phyloP scores from a whole-genome alignment of 192 early-diverging fungal genomes.

The Coemansia sp. region DNA sequence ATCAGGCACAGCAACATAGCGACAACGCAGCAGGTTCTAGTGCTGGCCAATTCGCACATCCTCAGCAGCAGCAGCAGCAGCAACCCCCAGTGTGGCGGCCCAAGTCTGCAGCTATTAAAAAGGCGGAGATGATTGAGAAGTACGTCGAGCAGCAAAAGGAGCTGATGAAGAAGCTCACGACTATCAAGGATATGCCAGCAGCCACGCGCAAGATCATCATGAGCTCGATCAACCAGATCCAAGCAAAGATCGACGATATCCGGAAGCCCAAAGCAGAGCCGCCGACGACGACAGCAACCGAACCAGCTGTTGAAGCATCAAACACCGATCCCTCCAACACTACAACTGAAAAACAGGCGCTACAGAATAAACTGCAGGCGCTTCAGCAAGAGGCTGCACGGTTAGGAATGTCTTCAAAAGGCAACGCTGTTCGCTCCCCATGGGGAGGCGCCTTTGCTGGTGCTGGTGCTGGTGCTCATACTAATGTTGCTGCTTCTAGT shows the following conservation, averaged over 20 bases:
- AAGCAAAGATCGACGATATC: conserved; percentile 37
- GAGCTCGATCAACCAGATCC: conserved; percentile 52
- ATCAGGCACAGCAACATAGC: conserved; percentile 1
- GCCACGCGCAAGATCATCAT: conserved; percentile 54
- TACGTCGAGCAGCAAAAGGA: conserved; percentile 53
- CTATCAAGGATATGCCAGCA: conserved; percentile 38
- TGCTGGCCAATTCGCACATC: no score
- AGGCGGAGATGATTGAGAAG: conserved; percentile 49
- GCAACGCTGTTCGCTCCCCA: not conserved
- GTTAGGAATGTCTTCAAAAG: conserved; percentile 12
- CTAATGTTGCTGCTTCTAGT: not conserved
- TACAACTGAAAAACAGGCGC: conserved; percentile 24
- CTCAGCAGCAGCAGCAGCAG: conserved; percentile 7
- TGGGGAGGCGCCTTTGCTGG: not conserved
- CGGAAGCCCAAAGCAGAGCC: conserved; percentile 16
- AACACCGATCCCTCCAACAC: conserved; percentile 4
- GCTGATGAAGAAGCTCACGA: conserved; percentile 44
- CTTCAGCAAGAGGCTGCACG: conserved; percentile 33
- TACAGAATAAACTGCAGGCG: conserved; percentile 35
- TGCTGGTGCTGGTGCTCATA: not conserved
- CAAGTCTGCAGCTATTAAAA: conserved; percentile 47
- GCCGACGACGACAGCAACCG: not conserved
- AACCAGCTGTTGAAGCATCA: not conserved
- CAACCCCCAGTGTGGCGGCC: conserved; percentile 36
- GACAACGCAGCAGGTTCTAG: not conserved